Evolutionary conservation across 78 protist species (phyloP).

Genomic region (Mantamonas sphyraenae): DNA sequence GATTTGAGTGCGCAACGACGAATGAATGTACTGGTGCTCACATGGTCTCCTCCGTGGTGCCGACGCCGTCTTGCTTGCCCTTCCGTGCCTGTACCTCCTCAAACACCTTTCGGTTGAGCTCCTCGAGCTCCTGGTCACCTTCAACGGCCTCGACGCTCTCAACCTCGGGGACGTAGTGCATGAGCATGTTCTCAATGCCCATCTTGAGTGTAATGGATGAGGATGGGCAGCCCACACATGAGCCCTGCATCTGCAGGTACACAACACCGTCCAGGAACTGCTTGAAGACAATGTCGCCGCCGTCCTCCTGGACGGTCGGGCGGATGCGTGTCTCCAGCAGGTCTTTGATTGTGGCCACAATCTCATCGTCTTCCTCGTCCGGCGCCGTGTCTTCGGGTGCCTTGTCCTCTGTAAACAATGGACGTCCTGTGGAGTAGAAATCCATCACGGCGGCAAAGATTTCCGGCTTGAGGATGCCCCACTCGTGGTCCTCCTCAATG

Average conservation of each 20-base stretch:
- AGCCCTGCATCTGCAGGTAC: slow-evolving; percentile 9
- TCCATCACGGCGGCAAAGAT: slow-evolving; percentile 39
- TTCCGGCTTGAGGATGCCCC: slow-evolving; percentile 35
- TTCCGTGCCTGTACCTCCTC: no score
- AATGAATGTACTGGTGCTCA: no score
- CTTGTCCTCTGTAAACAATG: slow-evolving; percentile 16
- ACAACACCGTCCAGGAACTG: slow-evolving; percentile 43
- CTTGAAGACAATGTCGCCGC: slow-evolving; percentile 57
- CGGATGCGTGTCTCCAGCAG: slow-evolving; percentile 68
- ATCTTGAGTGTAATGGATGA: slow-evolving; percentile 51
- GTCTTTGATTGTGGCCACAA: slow-evolving; percentile 62
- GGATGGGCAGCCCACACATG: slow-evolving; percentile 37
- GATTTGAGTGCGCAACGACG: no score
- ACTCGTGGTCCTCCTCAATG: slow-evolving; percentile 23
- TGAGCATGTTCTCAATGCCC: slow-evolving; percentile 74
- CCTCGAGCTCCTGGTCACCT: slow-evolving; percentile 2
- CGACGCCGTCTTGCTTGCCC: no score
- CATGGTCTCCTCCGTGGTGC: no score
- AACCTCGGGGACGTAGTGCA: slow-evolving; percentile 81
- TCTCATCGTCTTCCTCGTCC: slow-evolving; percentile 20
- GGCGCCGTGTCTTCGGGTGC: slow-evolving; percentile 2
- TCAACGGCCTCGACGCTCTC: slow-evolving; percentile 25
- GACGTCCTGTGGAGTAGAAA: slow-evolving; percentile 26
- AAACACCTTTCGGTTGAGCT: no score
- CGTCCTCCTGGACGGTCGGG: slow-evolving; percentile 68